Evolutionary conservation across 805 yeast genomes (phyloP).

Genomic region (Ogataea salicorniae): DNA sequence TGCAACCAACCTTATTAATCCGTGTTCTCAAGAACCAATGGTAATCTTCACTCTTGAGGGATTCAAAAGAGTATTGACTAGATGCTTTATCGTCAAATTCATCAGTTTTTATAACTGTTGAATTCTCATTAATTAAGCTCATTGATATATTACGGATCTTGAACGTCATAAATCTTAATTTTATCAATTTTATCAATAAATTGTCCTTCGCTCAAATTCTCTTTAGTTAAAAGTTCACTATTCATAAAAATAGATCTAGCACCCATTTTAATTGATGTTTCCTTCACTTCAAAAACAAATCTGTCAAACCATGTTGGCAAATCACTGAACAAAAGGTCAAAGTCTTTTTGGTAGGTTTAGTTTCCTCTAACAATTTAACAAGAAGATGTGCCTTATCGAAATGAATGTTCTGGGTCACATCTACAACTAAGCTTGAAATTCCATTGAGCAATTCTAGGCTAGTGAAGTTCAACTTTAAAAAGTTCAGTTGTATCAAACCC

Average conservation of each 20-base stretch:
- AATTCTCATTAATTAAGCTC: background rate
- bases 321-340: conserved; percentile 20
- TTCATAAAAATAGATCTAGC: conserved; percentile 19
- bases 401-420: conserved; percentile 1
- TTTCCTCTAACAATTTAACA: background rate
- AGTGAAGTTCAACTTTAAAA: conserved; percentile 23
- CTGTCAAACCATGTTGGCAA: conserved; percentile 33
- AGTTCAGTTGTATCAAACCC: conserved; percentile 14
- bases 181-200: background rate
- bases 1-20: background rate
- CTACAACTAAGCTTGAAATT: conserved; percentile 7
- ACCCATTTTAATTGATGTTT: conserved; percentile 11
- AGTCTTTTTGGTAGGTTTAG: conserved; percentile 1
- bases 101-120: background rate
- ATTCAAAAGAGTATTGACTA: background rate
- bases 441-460: conserved; percentile 29
- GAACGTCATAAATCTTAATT: background rate
- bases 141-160: background rate
- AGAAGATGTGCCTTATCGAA: background rate
- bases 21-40: background rate
- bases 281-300: conserved; percentile 15
- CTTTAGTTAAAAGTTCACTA: conserved; percentile 1
- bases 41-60: background rate
- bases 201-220: background rate
- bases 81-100: background rate